Conservation (phyloP, 345 rosid genomes). For the Lagerstroemia speciosa region DNA sequence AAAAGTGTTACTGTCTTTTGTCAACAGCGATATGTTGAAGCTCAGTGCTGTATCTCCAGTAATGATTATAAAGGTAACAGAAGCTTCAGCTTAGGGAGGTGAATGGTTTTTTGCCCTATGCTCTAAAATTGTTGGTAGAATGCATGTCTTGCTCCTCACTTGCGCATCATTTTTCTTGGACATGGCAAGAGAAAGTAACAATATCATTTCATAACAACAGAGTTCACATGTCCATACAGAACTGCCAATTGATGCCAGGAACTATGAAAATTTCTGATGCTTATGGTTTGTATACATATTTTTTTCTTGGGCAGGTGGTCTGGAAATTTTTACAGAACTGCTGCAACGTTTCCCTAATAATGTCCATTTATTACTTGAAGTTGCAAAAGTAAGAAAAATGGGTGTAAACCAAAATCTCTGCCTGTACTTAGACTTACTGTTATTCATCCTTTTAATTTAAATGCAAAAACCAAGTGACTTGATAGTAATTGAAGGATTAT, state of each 20-base stretch:
- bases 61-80: slow-evolving; percentile 84
- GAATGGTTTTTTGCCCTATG: background rate
- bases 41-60: slow-evolving; percentile 80
- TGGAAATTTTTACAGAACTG: slow-evolving; percentile 78
- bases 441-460: background rate
- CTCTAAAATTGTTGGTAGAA: background rate
- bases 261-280: background rate
- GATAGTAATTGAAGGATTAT: background rate
- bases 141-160: background rate
- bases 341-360: slow-evolving; percentile 88
- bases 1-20: slow-evolving; percentile 11
- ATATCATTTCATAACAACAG: background rate
- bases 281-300: background rate
- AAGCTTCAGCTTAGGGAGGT: background rate
- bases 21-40: slow-evolving; percentile 94
- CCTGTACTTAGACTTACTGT: background rate
- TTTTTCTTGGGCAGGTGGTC: slow-evolving; percentile 53
- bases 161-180: background rate
- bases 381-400: slow-evolving; percentile 71
- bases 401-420: background rate
- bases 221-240: background rate
- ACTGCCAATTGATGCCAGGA: background rate
- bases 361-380: slow-evolving; percentile 80
- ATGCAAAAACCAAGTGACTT: background rate
- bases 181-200: background rate